Percentiles rank a stretch among this genome's conserved stretches.
These are phyloP conservation scores for Aechmea fasciata DNA, from an alignment of 176 grass and related monocot species.

Conservation along the genomic window DNA sequence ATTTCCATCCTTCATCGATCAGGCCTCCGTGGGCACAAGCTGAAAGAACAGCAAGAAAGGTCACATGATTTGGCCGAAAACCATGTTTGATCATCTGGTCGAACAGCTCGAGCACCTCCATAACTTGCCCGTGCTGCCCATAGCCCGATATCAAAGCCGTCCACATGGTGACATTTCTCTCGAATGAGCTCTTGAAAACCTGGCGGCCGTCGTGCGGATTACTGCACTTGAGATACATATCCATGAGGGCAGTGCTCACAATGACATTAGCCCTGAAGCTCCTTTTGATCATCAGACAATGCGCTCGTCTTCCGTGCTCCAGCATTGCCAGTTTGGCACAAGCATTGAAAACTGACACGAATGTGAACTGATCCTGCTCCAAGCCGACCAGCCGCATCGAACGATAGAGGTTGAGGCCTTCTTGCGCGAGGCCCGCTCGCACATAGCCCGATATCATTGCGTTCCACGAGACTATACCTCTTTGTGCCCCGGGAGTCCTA, in stretches of 20 bases:
- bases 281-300: slow-evolving; percentile 34
- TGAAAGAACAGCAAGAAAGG: slow-evolving; percentile 43
- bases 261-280: slow-evolving; percentile 26
- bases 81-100: slow-evolving; percentile 22
- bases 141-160: slow-evolving; percentile 37
- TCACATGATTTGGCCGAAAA: slow-evolving; percentile 33
- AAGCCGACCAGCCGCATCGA: slow-evolving; percentile 26
- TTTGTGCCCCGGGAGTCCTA: slow-evolving; percentile 17
- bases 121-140: slow-evolving; percentile 31
- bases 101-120: slow-evolving; percentile 36
- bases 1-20: slow-evolving; percentile 27
- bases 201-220: slow-evolving; percentile 27
- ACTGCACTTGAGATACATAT: slow-evolving; percentile 63
- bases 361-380: slow-evolving; percentile 50
- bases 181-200: slow-evolving; percentile 28
- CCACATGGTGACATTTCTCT: slow-evolving; percentile 45
- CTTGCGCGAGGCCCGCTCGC: slow-evolving; percentile 6
- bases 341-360: slow-evolving; percentile 41
- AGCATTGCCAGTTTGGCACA: slow-evolving; percentile 45
- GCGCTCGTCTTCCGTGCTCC: slow-evolving; percentile 33
- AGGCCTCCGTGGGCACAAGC: slow-evolving; percentile 43
- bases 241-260: slow-evolving; percentile 33
- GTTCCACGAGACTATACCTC: slow-evolving; percentile 41
- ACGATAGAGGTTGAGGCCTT: slow-evolving; percentile 24
- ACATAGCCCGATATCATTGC: slow-evolving; percentile 38